Base-by-base conservation (phyloP, 2,329 filamentous ascomycete genomes). In the Scopulariopsis brevicaulis region DNA sequence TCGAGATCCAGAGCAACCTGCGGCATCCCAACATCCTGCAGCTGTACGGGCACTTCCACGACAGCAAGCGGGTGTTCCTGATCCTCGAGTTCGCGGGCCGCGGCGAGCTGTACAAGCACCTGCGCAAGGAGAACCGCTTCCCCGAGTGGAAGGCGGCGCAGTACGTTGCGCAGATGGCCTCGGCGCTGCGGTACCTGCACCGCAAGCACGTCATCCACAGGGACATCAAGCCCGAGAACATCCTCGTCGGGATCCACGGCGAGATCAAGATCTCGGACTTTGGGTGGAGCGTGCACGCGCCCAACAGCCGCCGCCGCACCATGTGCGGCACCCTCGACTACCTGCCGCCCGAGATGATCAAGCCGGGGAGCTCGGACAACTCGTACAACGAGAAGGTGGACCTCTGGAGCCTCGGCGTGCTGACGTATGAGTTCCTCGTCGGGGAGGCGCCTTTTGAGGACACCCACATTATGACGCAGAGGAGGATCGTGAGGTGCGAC, bases 181-280 rank as follows among this genome's bases (percentile, higher is more conserved):
- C 87, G 52, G 91, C 91, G 0, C 76, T 96, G 65, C 86, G 86
- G 64, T 97, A 96, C 68, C 81, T 96, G 53, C 92, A 96, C 77
- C 90, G 90, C 70, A 97, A 97, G 77, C 91, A 96, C 71, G 89
- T 97, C 64, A 97, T 97, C 76, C 93, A 97, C 73, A 83, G 92
- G 60, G 92, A 97, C 66, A 97, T 97, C 75, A 97, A 97, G 77
- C 92, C 92, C 2, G 92, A 97, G 74, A 97, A 97, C 67, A 97
- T 97, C 63, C 81, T 97, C 24, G 87, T 97, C 34, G 93, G 93
- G 15, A 91, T 97, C 60, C 93, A 97, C 69, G 94, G 92, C 63
- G 94, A 99, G 77, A 92, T 99, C 75, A 99, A 99, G 74, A 92
- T 99, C 67, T 95, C 90, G 4, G 94, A 99, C 72, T 99, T 97